A percentile compares a stretch with the other conserved stretches of the same genome.
Evolutionary conservation across 2,329 filamentous ascomycete species (phyloP).

Genomic region (Emericellopsis cladophorae): DNA sequence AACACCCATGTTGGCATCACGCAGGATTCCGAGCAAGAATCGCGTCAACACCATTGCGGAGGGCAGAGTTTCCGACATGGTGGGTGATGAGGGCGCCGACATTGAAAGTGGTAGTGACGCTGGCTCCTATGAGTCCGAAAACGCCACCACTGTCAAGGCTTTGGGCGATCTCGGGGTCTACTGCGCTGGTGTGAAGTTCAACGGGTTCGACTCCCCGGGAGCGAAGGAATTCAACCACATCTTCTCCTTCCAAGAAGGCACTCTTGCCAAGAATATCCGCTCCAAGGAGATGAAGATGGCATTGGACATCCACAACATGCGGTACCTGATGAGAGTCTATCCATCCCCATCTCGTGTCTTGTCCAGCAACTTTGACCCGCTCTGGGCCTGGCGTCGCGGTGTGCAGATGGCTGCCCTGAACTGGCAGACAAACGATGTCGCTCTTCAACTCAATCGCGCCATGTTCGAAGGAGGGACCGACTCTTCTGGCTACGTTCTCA

Average conservation of each 20-base stretch:
- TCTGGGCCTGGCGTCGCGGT: slow-evolving; percentile 86
- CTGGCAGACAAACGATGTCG: slow-evolving; percentile 95
- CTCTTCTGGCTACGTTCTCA: slow-evolving; percentile 82
- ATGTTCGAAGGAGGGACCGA: slow-evolving; percentile 92
- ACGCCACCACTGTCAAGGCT: slow-evolving; percentile 69
- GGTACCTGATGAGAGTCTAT: slow-evolving; percentile 87
- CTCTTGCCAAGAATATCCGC: slow-evolving; percentile 70
- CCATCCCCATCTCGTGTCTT: slow-evolving; percentile 69
- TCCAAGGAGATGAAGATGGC: slow-evolving; percentile 63
- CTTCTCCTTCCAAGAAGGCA: slow-evolving; percentile 85
- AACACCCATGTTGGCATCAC: slow-evolving; percentile 36
- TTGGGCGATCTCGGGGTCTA: slow-evolving; percentile 79
- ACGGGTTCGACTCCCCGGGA: slow-evolving; percentile 63
- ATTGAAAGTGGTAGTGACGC: slow-evolving; percentile 58
- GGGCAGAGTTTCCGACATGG: slow-evolving; percentile 34
- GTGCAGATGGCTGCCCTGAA: slow-evolving; percentile 98
- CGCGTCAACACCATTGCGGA: slow-evolving; percentile 46
- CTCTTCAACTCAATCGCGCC: slow-evolving; percentile 91
- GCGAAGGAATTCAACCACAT: slow-evolving; percentile 89
- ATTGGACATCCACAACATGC: slow-evolving; percentile 82
- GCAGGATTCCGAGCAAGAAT: slow-evolving; percentile 33
- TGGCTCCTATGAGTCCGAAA: slow-evolving; percentile 47
- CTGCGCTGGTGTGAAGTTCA: slow-evolving; percentile 65
- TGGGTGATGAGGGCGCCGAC: slow-evolving; percentile 61
- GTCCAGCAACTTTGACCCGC: slow-evolving; percentile 89